phyloP scores from a whole-genome alignment of 2,329 filamentous ascomycete genomes.

The Neospermospora avenae region DNA sequence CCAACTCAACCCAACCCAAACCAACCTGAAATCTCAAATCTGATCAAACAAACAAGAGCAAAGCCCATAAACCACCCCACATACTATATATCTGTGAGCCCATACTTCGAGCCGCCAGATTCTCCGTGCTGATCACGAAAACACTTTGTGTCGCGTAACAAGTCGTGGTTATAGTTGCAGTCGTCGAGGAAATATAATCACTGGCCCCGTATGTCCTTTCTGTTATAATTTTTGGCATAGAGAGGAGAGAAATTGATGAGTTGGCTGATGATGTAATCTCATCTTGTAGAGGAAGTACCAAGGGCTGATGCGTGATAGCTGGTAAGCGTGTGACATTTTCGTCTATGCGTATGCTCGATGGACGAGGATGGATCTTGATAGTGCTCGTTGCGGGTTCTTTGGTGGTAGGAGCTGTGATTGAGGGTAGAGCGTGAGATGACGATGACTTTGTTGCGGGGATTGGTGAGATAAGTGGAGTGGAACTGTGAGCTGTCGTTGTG shows the following conservation, averaged over 20 bases:
- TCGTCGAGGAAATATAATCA: not conserved
- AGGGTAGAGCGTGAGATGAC: not conserved
- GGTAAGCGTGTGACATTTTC: too few relatives aligned
- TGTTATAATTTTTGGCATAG: too few relatives aligned
- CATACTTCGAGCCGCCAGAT: too few relatives aligned
- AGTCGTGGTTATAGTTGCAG: not conserved
- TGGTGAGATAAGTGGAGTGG: not conserved
- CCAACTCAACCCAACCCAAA: too few relatives aligned
- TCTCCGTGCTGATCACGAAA: too few relatives aligned
- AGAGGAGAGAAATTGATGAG: not conserved
- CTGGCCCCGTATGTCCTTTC: not conserved
- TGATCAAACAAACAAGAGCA: too few relatives aligned
- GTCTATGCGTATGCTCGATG: not conserved
- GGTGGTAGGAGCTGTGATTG: not conserved
- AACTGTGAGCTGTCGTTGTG: not conserved
- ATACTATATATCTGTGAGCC: too few relatives aligned
- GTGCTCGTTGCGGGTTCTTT: not conserved
- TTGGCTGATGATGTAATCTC: too few relatives aligned
- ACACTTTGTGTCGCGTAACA: not conserved
- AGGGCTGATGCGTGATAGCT: too few relatives aligned
- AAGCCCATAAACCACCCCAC: too few relatives aligned
- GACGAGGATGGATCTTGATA: not conserved
- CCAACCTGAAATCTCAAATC: too few relatives aligned
- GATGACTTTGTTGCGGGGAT: not conserved
- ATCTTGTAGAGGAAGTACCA: not conserved